phyloP scores from a whole-genome alignment of 495 filamentous ascomycete genomes.

The Cercophora scortea region DNA sequence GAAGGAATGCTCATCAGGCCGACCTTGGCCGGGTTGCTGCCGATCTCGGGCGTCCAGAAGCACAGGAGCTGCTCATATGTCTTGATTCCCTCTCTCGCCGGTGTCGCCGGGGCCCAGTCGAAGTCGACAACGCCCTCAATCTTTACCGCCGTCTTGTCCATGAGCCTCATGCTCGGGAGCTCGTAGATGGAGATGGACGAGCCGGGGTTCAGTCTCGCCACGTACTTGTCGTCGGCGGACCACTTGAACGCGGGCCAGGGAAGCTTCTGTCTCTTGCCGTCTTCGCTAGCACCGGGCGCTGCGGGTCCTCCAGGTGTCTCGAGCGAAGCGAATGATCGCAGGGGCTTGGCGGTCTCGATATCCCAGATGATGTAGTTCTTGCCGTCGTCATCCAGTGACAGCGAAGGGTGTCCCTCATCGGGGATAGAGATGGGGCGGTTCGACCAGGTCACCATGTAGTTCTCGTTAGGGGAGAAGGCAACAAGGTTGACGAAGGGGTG shows the following conservation, averaged over 20 bases:
- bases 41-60: slow-evolving; percentile 98
- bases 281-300: slow-evolving; percentile 31
- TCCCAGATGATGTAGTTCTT: slow-evolving; percentile 99
- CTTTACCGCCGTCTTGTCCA: slow-evolving; percentile 85
- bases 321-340: slow-evolving; percentile 86
- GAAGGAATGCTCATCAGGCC: slow-evolving; percentile 92
- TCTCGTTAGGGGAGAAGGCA: slow-evolving; percentile 90
- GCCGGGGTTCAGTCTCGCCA: slow-evolving; percentile 81
- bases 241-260: slow-evolving; percentile 99
- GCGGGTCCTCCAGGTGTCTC: slow-evolving; percentile 66
- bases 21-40: slow-evolving; percentile 95
- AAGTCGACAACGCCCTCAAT: slow-evolving; percentile 96
- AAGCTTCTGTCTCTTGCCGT: slow-evolving; percentile 76
- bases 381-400: slow-evolving; percentile 87
- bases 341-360: slow-evolving; percentile 77
- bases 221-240: slow-evolving; percentile 95
- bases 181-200: slow-evolving; percentile 93
- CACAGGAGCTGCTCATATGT: slow-evolving; percentile 90
- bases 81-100: slow-evolving; percentile 72
- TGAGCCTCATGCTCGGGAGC: slow-evolving; percentile 79
- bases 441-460: slow-evolving; percentile 94
- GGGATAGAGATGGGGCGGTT: slow-evolving; percentile 84
- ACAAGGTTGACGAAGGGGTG: slow-evolving; percentile 93
- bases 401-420: slow-evolving; percentile 68
- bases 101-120: slow-evolving; percentile 85